Conservation (phyloP, 1,284 basidiomycete species). For the Moesziomyces sp. region DNA sequence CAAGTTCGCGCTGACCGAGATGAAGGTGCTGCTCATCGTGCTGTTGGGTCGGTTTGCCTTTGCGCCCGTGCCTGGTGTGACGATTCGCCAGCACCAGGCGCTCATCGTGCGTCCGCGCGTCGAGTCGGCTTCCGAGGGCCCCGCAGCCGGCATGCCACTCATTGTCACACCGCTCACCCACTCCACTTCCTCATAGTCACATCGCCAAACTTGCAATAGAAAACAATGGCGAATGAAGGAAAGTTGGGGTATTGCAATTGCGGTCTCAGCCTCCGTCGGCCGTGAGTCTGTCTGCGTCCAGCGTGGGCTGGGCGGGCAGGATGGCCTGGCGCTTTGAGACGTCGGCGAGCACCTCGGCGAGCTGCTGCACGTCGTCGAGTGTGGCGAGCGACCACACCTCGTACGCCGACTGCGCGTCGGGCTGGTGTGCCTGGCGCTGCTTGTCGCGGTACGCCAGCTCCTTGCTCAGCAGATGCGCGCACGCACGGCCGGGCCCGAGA, state of each 20-base stretch:
- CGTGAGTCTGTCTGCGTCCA: slow-evolving; percentile 25
- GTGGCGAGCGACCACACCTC: slow-evolving; percentile 62
- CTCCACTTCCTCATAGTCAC: not conserved
- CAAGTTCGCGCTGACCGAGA: slow-evolving; percentile 52
- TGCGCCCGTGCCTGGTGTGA: slow-evolving; percentile 21
- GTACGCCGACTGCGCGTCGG: slow-evolving; percentile 23
- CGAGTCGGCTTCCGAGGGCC: slow-evolving; percentile 7
- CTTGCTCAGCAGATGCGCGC: slow-evolving; percentile 64
- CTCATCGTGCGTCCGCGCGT: slow-evolving; percentile 47
- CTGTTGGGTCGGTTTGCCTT: slow-evolving; percentile 35
- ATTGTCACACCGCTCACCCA: slow-evolving; percentile 19
- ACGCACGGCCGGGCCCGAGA: slow-evolving; percentile 62
- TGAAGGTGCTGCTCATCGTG: slow-evolving; percentile 44
- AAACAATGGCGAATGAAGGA: not conserved
- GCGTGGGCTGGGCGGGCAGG: slow-evolving; percentile 11
- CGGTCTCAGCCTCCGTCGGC: slow-evolving; percentile 13
- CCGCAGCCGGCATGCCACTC: slow-evolving; percentile 38
- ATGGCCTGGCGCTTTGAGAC: slow-evolving; percentile 21
- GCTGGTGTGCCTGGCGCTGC: slow-evolving; percentile 25
- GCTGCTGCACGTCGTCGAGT: slow-evolving; percentile 57
- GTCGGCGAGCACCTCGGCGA: slow-evolving; percentile 37
- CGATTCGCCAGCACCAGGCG: slow-evolving; percentile 37
- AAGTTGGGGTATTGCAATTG: not conserved
- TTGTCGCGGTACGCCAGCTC: slow-evolving; percentile 59
- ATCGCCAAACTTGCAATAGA: not conserved